A percentile compares a stretch with the other conserved stretches of the same genome.
Conservation (phyloP, 805 yeast species). For the Saccharomycopsis sp. region DNA sequence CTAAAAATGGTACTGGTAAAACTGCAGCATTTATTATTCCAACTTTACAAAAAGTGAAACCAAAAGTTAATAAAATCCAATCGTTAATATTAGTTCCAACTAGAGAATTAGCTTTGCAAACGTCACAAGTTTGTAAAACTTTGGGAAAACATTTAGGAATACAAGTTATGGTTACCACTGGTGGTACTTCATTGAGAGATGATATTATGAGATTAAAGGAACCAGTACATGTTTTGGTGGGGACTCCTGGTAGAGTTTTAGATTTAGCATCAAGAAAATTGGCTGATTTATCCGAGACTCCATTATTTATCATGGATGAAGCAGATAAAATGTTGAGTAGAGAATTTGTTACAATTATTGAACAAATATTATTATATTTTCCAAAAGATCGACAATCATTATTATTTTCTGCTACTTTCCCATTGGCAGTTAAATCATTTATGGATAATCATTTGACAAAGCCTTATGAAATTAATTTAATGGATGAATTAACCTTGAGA, state of each 20-base stretch:
- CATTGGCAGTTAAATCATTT: constrained; percentile 83
- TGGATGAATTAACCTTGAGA: constrained; percentile 94
- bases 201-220: constrained; percentile 91
- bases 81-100: constrained; percentile 94
- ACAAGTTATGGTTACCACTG: constrained; percentile 96
- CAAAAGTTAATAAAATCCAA: constrained; percentile 78
- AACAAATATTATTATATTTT: constrained; percentile 76
- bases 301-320: constrained; percentile 93
- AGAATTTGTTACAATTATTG: constrained; percentile 82
- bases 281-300: constrained; percentile 82
- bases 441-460: constrained; percentile 85
- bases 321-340: constrained; percentile 94
- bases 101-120: constrained; percentile 94
- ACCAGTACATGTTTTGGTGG: constrained; percentile 89
- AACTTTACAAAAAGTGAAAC: constrained; percentile 79
- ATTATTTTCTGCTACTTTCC: constrained; percentile 93
- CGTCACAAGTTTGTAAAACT: constrained; percentile 94
- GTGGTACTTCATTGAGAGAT: constrained; percentile 91
- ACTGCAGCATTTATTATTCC: constrained; percentile 98
- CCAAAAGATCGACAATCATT: constrained; percentile 77
- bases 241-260: constrained; percentile 95
- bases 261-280: constrained; percentile 86
- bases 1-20: constrained; percentile 98
- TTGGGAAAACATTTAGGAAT: constrained; percentile 89
- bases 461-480: constrained; percentile 92